Evolutionary conservation across 768 basidiomycete species (phyloP).

Genomic region (Lactifluus volemus): DNA sequence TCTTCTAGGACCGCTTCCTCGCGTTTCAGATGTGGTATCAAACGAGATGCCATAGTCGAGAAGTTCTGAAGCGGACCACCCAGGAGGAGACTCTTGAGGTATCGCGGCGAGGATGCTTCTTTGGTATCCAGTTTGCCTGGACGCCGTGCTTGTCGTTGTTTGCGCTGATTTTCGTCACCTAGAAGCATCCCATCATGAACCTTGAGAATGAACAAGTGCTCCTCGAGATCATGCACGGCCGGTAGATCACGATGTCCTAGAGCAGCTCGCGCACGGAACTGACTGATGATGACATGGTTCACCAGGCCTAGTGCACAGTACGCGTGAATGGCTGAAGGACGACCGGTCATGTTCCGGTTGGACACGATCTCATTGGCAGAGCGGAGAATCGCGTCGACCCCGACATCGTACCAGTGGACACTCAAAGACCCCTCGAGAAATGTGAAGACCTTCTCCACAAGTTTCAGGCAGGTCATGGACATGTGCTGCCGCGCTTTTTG

Average conservation of each 20-base stretch:
- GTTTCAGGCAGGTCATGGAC: neutral
- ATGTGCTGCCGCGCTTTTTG: neutral
- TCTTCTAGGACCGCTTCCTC: neutral
- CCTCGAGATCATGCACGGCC: neutral
- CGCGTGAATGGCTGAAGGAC: neutral
- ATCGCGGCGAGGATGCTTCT: neutral
- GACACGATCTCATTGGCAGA: neutral
- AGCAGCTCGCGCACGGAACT: neutral
- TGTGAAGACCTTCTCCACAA: neutral
- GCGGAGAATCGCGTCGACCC: neutral
- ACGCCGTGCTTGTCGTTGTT: neutral
- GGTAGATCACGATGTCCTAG: neutral
- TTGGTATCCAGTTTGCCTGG: neutral
- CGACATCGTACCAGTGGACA: neutral
- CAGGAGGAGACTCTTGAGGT: neutral
- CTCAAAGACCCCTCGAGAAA: neutral
- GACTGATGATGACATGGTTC: neutral
- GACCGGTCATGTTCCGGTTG: neutral
- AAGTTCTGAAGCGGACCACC: neutral
- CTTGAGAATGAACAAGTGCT: neutral
- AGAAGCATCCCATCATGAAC: neutral
- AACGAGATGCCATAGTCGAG: neutral
- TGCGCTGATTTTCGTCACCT: neutral
- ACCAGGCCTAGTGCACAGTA: neutral
- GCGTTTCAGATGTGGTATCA: neutral